Evolutionary conservation across 2,329 filamentous ascomycete species (phyloP), one percentile per base, ranked within the genome.

Genomic region (Fusarium solani-melongenae): DNA sequence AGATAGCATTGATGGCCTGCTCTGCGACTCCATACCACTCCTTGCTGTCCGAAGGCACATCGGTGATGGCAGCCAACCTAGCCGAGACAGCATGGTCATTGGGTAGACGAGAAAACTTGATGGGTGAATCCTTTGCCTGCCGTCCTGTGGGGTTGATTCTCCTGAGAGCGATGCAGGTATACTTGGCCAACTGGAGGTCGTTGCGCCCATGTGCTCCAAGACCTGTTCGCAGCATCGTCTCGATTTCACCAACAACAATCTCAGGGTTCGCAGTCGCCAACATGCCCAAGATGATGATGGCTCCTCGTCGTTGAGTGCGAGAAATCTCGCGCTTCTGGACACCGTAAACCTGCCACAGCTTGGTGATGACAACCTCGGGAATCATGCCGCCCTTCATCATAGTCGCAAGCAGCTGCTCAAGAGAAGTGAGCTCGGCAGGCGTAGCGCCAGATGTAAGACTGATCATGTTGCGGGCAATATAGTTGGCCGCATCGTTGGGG

Each of bases 381-480:
- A 99, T 92, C 81, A 95, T 89, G 15, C 94, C 94, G 39, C 92
- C 92, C 83, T 95, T 97, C 94, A 98, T 98, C 96, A 99, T 99
- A 0, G 95, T 98, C 71, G 94, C 94, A 8, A 99, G 87, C 5
- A 99, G 87, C 82, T 99, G 96, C 83, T 99, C 96, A 10, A 99
- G 87, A 55, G 95, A 98, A 0, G 96, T 99, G 63, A 99, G 86
- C 81, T 99, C 96, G 1, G 97, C 96, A 1, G 96, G 94, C 0
- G 96, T 97, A 1, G 96, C 95, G 31, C 95, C 96, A 82, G 98
- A 98, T 0, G 96, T 99, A 79, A 99, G 85, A 87, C 95, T 98
- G 83, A 98, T 98, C 96, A 99, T 99, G 83, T 98, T 99, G 71
- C 95, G 91, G 29, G 96, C 96, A 78, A 99, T 93, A 80, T 97